Evolutionary conservation across 2,329 filamentous ascomycete species (phyloP).

Genomic region (Cladosporium austrohemisphaericum): DNA sequence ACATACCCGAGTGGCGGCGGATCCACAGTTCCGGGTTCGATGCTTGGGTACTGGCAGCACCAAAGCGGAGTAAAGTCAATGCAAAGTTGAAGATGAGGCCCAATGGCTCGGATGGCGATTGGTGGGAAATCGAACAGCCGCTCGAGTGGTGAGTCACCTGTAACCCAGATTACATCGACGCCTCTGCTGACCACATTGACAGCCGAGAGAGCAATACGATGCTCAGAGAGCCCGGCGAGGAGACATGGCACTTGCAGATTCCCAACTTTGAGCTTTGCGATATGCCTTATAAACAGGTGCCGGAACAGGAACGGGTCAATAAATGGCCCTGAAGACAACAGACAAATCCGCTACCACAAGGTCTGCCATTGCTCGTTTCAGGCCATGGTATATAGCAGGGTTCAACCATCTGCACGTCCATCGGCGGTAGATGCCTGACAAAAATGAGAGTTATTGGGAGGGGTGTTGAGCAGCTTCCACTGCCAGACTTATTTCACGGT

Average conservation of each 20-base stretch:
- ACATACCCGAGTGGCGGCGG: conserved; percentile 32
- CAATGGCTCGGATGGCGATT: conserved; percentile 31
- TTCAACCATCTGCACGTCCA: too few relatives aligned
- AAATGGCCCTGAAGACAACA: background rate
- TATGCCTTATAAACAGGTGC: background rate
- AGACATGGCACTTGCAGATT: background rate
- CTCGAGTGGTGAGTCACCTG: conserved; percentile 24
- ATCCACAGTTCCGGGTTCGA: conserved; percentile 27
- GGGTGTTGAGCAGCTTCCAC: too few relatives aligned
- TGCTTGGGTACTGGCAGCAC: conserved; percentile 20
- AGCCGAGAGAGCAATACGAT: background rate
- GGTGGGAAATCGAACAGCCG: conserved; percentile 22
- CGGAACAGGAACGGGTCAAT: background rate
- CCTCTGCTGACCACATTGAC: background rate
- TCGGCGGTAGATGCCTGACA: too few relatives aligned
- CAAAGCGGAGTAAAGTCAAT: conserved; percentile 19
- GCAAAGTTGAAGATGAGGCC: conserved; percentile 23
- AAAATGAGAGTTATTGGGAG: too few relatives aligned
- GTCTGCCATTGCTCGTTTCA: too few relatives aligned
- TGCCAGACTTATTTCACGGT: too few relatives aligned
- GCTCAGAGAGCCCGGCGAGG: background rate
- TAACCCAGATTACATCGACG: background rate
- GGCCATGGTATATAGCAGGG: too few relatives aligned
- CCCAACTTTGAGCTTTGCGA: background rate
- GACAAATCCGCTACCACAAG: too few relatives aligned